These are phyloP conservation scores for Blumeria graminis DNA, from an alignment of 2,329 filamentous ascomycete genomes.

Conservation along the genomic window DNA sequence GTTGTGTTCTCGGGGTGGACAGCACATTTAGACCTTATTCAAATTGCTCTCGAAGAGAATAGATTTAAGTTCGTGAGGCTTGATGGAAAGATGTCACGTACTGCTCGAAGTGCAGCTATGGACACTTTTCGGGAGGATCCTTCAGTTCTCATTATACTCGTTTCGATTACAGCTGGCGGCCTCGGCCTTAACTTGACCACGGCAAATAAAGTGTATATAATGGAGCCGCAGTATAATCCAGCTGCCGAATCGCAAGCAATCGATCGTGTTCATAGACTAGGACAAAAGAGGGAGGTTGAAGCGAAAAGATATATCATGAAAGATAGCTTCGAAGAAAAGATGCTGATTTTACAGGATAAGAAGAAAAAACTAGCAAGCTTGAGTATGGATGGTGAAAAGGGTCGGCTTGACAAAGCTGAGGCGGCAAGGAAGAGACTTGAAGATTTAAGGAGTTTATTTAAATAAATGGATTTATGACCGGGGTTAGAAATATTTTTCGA, in stretches of 20 bases:
- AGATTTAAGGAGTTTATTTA: slow-evolving; percentile 34
- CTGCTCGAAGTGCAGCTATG: slow-evolving; percentile 50
- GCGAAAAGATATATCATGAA: slow-evolving; percentile 79
- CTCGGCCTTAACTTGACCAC: slow-evolving; percentile 76
- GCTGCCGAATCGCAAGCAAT: slow-evolving; percentile 85
- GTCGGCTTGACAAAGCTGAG: slow-evolving; percentile 14
- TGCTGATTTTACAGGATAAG: slow-evolving; percentile 70
- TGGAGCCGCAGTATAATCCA: slow-evolving; percentile 97
- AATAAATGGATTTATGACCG: slow-evolving; percentile 5
- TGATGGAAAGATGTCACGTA: slow-evolving; percentile 68
- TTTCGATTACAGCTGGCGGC: slow-evolving; percentile 80
- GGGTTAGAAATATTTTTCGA: too few species aligned
- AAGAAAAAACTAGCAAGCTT: slow-evolving; percentile 79
- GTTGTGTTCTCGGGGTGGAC: slow-evolving; percentile 97
- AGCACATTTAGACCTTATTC: slow-evolving; percentile 75
- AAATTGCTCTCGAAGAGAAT: slow-evolving; percentile 46
- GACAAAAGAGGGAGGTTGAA: slow-evolving; percentile 71
- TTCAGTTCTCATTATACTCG: slow-evolving; percentile 54
- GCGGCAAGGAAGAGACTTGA: slow-evolving; percentile 22
- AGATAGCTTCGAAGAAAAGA: slow-evolving; percentile 80
- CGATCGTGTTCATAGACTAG: slow-evolving; percentile 75
- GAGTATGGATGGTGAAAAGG: slow-evolving; percentile 41
- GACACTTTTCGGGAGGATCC: slow-evolving; percentile 52
- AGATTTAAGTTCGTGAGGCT: slow-evolving; percentile 54
- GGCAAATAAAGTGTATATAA: slow-evolving; percentile 73